Evolutionary conservation across 208 protist species (phyloP).

Genomic region (Trichomonas tenax): DNA sequence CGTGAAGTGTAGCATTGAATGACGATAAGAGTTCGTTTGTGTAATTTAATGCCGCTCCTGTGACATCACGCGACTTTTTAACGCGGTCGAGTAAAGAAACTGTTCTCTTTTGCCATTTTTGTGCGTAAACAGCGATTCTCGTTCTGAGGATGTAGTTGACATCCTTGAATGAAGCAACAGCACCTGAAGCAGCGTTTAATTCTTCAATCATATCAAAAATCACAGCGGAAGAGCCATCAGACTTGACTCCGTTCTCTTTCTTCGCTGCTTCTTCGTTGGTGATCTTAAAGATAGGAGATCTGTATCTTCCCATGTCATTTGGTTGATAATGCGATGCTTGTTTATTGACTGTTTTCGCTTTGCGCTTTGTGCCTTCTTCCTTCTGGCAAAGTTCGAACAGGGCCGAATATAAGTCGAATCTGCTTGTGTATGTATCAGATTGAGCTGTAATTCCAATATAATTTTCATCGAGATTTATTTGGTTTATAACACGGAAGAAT

Average conservation of each 20-base stretch:
- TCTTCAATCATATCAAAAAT: background rate
- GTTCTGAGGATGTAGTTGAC: background rate
- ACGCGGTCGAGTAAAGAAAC: background rate
- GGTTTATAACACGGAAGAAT: background rate
- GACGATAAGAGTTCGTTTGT: background rate
- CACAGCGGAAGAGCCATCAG: background rate
- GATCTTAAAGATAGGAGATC: too few species aligned
- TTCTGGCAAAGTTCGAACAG: background rate
- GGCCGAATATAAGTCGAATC: background rate
- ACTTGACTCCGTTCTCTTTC: too few species aligned
- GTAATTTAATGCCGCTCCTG: background rate
- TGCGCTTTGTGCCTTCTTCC: too few species aligned
- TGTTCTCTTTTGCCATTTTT: background rate
- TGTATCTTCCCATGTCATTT: too few species aligned
- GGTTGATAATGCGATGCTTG: too few species aligned
- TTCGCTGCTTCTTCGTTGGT: too few species aligned
- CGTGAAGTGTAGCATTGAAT: background rate
- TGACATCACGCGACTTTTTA: background rate
- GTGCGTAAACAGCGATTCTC: background rate
- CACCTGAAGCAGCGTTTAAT: background rate
- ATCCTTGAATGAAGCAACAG: background rate
- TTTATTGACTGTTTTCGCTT: too few species aligned
- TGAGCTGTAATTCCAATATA: background rate
- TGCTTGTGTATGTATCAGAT: background rate
- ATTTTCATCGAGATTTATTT: background rate